A percentile compares a stretch with the other conserved stretches of the same genome.
These are phyloP conservation scores for Sambucus nigra DNA, from an alignment of 129 eudicot species.

Conservation along the genomic window DNA sequence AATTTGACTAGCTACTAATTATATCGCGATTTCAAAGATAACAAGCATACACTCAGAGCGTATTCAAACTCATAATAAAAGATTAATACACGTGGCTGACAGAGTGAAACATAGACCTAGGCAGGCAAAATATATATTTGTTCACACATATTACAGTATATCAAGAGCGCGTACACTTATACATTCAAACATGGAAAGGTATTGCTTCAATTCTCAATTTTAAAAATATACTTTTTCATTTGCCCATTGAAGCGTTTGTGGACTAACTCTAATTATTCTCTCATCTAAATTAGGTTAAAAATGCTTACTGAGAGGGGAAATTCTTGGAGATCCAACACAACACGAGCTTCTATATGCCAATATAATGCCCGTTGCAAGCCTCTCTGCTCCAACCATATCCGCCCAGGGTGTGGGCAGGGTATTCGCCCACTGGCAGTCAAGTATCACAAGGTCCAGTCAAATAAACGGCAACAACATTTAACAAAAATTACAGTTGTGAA, in stretches of 20 bases:
- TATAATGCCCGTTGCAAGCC: constrained; percentile 82
- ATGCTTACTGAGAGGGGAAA: constrained; percentile 61
- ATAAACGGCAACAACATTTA: background rate
- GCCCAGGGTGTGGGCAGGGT: constrained; percentile 86
- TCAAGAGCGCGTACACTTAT: background rate
- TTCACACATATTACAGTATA: background rate
- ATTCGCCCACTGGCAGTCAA: constrained; percentile 53
- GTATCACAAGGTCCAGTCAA: background rate
- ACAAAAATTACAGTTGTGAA: background rate
- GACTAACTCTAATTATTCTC: too few species aligned
- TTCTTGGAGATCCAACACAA: constrained; percentile 92
- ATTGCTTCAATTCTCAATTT: background rate
- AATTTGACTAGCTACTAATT: background rate
- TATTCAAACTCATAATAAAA: background rate
- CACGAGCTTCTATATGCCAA: constrained; percentile 98
- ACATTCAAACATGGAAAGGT: background rate
- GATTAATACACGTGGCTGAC: background rate
- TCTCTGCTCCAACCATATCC: constrained; percentile 97
- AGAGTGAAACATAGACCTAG: background rate
- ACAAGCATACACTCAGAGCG: background rate
- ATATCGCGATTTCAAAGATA: background rate
- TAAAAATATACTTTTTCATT: background rate
- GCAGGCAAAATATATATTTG: background rate
- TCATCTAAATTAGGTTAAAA: background rate
- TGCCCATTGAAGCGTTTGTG: too few species aligned